A percentile compares a stretch with the other conserved stretches of the same genome.
These are phyloP conservation scores for Ustilago xerochloae DNA, from an alignment of 1,284 basidiomycete genomes.

Conservation along the genomic window DNA sequence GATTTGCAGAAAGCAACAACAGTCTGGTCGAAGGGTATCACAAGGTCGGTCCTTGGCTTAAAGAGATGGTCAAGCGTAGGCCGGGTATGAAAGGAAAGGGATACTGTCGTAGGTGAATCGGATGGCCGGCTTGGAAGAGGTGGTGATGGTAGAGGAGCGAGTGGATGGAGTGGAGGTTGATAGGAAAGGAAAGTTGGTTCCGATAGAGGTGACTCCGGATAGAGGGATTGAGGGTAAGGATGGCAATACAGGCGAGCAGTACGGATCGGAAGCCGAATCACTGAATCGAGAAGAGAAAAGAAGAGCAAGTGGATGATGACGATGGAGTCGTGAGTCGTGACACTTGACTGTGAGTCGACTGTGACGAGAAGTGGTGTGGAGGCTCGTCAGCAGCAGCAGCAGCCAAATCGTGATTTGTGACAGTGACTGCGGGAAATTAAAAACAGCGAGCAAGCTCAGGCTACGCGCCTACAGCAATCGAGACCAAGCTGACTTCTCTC, in stretches of 20 bases:
- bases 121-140: no score
- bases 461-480: no score
- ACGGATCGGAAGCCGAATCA: background rate
- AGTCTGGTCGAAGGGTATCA: conserved; percentile 5
- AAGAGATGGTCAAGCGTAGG: background rate
- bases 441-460: no score
- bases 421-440: no score
- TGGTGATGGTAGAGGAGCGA: background rate
- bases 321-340: no score
- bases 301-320: background rate
- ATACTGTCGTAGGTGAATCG: no score
- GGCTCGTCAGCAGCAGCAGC: background rate
- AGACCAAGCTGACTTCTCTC: no score
- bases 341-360: background rate
- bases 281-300: background rate
- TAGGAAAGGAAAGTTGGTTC: background rate
- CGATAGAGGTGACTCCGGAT: no score
- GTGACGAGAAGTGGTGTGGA: background rate
- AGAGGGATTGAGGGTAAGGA: no score
- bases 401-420: no score
- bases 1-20: background rate
- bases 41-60: background rate
- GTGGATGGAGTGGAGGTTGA: background rate
- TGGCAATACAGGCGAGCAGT: no score
- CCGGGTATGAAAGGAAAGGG: background rate